Base-by-base conservation (phyloP, 495 filamentous ascomycete genomes). In the Aspergillus diversus region DNA sequence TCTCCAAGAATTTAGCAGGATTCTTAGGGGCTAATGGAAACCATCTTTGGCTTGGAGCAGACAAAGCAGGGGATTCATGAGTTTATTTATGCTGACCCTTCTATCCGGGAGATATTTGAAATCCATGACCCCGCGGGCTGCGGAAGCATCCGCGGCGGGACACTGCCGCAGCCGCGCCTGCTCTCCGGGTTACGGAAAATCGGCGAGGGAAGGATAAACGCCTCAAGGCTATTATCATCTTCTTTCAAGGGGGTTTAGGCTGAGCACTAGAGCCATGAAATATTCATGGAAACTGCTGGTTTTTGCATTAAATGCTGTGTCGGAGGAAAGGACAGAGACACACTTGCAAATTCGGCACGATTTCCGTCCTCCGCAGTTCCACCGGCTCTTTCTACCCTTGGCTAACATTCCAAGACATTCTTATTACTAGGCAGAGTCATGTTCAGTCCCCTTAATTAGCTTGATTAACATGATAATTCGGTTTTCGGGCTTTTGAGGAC, bases 111-210 rank as follows among this genome's bases (percentile, higher is more conserved):
- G 57, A 57, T 60, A 43, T 53, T n/a, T 52, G 15, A 49, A 49
- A 49, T 17, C 46, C 13, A 49, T 16, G 31, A 66, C 59, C 59
- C 42, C 59, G 34, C 57, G 51, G 27, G 43, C 55, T 46, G 59
- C 49, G 58, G 55, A 59, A 60, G 57, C 33, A 57, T 59, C 57
- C 66, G 58, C 58, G 16, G 54, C 54, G 65, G 55, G 47, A 57
- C 51, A 58, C 21, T 50, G 47, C 47, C 47, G 47, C 17, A 43
- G 39, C 39, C 39, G 8, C 11, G 39, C n/a, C 13, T 43, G 39
- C 11, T 27, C 39, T 43, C 3, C 4, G n/a, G 5, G n/a, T 12
- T 43, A 11, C 39, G 39, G 39, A 11, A 43, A 43, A 43, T 43
- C 0, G 4, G 39, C 5, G 39, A 11, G 11, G n/a, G 8, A 4